Evolutionary conservation across 371 early-diverging fungal species (phyloP).

Genomic region (Furculomyces boomerangus): DNA sequence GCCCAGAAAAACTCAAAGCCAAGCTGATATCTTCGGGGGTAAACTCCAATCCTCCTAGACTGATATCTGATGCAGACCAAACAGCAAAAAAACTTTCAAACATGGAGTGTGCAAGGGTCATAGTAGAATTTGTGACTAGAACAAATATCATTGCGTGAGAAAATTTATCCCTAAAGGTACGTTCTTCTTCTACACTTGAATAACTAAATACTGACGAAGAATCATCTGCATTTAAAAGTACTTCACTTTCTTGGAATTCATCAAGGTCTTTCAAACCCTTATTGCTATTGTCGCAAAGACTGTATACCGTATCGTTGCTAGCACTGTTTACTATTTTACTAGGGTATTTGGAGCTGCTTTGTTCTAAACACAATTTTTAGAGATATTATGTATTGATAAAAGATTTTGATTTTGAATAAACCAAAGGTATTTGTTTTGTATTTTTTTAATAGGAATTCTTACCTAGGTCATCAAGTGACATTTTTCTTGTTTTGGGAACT

Average conservation of each 20-base stretch:
- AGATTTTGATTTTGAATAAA: no score
- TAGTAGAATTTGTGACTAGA: slow-evolving; percentile 13
- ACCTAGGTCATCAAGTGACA: neutral
- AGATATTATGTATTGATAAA: no score
- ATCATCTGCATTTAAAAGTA: neutral
- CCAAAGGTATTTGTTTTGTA: no score
- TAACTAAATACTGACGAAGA: neutral
- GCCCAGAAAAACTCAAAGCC: slow-evolving; percentile 33
- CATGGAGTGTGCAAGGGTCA: slow-evolving; percentile 48
- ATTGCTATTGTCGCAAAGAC: no score
- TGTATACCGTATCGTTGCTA: no score
- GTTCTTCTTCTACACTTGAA: neutral
- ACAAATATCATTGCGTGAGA: slow-evolving; percentile 4
- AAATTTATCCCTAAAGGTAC: neutral
- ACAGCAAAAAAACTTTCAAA: slow-evolving; percentile 55
- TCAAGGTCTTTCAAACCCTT: slow-evolving; percentile 1
- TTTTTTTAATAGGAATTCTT: no score
- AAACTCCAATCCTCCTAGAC: slow-evolving; percentile 40
- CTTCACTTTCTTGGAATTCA: neutral
- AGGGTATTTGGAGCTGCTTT: no score
- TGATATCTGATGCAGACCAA: slow-evolving; percentile 30
- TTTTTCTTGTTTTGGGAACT: neutral
- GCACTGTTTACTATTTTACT: no score
- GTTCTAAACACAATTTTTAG: no score
- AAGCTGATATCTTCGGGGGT: slow-evolving; percentile 31